Percentiles rank a stretch among this genome's conserved stretches.
Evolutionary conservation across 2,329 filamentous ascomycete species (phyloP).

Genomic region (Exophiala viscosa): DNA sequence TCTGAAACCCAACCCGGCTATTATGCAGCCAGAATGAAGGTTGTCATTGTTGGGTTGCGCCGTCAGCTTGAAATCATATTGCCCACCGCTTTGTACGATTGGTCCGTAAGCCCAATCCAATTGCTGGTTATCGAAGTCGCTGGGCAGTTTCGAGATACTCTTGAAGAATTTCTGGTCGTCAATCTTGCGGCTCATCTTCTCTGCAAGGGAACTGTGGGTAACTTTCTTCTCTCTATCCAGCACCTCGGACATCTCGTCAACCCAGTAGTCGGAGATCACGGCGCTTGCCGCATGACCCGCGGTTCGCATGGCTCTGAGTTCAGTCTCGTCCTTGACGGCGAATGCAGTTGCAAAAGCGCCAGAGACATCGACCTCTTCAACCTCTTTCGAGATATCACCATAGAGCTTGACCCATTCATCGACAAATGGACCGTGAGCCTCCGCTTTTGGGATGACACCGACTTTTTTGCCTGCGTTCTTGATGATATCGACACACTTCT

Average conservation of each 20-base stretch:
- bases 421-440: conserved; percentile 79
- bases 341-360: conserved; percentile 80
- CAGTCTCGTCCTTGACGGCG: conserved; percentile 89
- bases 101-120: conserved; percentile 93
- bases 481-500: conserved; percentile 78
- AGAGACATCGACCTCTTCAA: conserved; percentile 84
- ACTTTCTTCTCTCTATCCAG: conserved; percentile 97
- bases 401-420: conserved; percentile 93
- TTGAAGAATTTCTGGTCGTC: conserved; percentile 95
- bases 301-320: conserved; percentile 90
- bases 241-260: conserved; percentile 96
- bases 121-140: conserved; percentile 80
- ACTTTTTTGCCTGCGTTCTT: conserved; percentile 89
- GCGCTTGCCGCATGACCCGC: conserved; percentile 91
- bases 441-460: conserved; percentile 80
- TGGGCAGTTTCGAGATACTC: conserved; percentile 72
- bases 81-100: conserved; percentile 89
- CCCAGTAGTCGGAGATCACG: conserved; percentile 91
- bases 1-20: conserved; percentile 83
- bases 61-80: conserved; percentile 82
- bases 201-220: conserved; percentile 79
- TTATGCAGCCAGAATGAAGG: conserved; percentile 87
- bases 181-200: conserved; percentile 85
- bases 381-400: conserved; percentile 72
- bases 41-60: conserved; percentile 67